phyloP scores from a whole-genome alignment of 352 stramenopile genomes.

The Globisporangium splendens region DNA sequence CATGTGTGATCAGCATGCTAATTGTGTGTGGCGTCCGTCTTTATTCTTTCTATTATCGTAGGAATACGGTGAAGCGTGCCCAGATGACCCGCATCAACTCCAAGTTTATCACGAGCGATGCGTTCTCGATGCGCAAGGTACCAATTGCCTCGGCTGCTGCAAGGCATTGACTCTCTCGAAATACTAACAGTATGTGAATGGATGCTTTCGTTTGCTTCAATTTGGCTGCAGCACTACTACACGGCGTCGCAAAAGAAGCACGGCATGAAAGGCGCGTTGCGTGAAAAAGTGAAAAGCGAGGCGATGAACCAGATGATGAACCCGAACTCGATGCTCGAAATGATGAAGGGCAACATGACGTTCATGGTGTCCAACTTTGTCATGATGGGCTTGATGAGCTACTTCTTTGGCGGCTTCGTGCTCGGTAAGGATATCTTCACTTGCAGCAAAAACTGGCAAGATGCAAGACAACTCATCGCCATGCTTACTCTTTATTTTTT shows the following conservation, averaged over 20 bases:
- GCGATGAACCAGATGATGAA: conserved; percentile 94
- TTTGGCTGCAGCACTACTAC: conserved; percentile 70
- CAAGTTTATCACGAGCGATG: conserved; percentile 81
- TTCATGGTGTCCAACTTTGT: conserved; percentile 99
- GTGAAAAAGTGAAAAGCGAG: conserved; percentile 88
- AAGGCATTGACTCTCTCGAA: no score
- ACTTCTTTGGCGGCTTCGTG: conserved; percentile 99
- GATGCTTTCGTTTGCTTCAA: no score
- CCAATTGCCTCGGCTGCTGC: no score
- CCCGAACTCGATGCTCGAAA: conserved; percentile 95
- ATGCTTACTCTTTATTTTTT: neutral
- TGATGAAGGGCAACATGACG: conserved; percentile 98
- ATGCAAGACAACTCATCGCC: neutral
- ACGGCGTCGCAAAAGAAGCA: conserved; percentile 88
- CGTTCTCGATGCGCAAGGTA: conserved; percentile 81
- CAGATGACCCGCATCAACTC: conserved; percentile 86
- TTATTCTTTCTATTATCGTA: conserved; percentile 14
- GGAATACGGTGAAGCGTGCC: conserved; percentile 84
- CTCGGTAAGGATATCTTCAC: conserved; percentile 81
- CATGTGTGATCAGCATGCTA: neutral
- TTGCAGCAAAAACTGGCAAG: no score
- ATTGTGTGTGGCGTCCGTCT: neutral
- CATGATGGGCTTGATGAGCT: conserved; percentile 99
- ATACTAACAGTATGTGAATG: no score
- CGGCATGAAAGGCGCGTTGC: conserved; percentile 77